Base-by-base conservation (phyloP, 2,329 filamentous ascomycete species). In the Coniochaeta hoffmannii region DNA sequence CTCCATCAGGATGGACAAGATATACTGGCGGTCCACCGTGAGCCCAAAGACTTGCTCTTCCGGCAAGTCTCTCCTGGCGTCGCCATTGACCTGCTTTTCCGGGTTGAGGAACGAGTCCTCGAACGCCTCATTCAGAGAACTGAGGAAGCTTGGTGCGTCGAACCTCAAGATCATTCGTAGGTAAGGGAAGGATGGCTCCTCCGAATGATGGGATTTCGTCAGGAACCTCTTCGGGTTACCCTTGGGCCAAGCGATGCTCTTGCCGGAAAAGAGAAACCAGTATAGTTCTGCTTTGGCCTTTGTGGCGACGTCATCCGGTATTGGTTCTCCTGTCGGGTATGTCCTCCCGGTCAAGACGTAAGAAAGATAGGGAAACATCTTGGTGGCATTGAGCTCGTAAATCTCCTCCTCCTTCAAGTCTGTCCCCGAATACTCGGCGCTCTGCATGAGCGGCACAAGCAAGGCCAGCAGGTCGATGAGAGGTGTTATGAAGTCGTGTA, bases 41-140 rank as follows among this genome's bases (percentile, higher is more conserved):
- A 83, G 74, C 17, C 82, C 80, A 65, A 86, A 85, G 30, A 86
- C 81, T 63, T 86, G 80, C 62, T 89, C 83, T 64, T 88, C 83
- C 0, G 80, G 76, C 55, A 84, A 65, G 55, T 84, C 79, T 56
- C 75, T 74, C 17, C 69, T 61, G 61, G 75, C 60, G 54, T 75
- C 73, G 51, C 79, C 82, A 60, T 80, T 86, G 54, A 77, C 73
- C 28, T 79, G 75, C 60, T 80, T 80, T 51, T 90, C 85, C 2
- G 83, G 79, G 63, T 99, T 99, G 55, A 99, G 74, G 63, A 96
- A 99, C 0, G 86, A 79, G 65, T 99, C 93, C 68, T 99, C 94
- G 63, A 99, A 99, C 1, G 93, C 94, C 70, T 99, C 95, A 62
- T 99, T 99, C 38, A 99, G 75, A 63, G 93, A 90, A 68, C 92